A percentile compares a stretch with the other conserved stretches of the same genome.
Evolutionary conservation across 768 basidiomycete species (phyloP).

Genomic region (Mycena haematopus): DNA sequence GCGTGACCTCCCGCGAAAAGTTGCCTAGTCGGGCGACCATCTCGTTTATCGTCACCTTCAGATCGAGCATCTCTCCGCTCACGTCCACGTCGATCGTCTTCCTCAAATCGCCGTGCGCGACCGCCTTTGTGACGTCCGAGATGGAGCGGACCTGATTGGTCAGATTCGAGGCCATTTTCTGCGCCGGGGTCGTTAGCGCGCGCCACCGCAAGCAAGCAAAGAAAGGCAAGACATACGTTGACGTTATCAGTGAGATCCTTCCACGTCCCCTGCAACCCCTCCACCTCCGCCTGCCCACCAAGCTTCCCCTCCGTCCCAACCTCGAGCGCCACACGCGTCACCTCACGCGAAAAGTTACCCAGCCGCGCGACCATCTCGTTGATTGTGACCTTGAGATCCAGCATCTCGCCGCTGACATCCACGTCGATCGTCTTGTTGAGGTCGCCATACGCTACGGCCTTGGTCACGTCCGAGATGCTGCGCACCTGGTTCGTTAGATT

Average conservation of each 20-base stretch:
- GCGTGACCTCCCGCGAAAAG: slow-evolving; percentile 28
- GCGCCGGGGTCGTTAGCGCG: not conserved
- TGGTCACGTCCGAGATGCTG: slow-evolving; percentile 28
- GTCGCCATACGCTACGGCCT: slow-evolving; percentile 28
- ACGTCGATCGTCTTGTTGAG: slow-evolving; percentile 22
- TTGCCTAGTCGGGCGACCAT: slow-evolving; percentile 26
- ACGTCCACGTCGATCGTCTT: slow-evolving; percentile 94
- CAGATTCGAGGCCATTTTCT: slow-evolving; percentile 76
- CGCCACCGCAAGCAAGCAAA: not conserved
- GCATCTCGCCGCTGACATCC: slow-evolving; percentile 28
- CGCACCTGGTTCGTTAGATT: slow-evolving; percentile 39
- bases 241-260: slow-evolving; percentile 82
- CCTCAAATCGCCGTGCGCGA: slow-evolving; percentile 87
- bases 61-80: slow-evolving; percentile 86
- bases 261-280: slow-evolving; percentile 93
- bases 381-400: slow-evolving; percentile 29
- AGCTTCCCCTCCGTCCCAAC: slow-evolving; percentile 88
- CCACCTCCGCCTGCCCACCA: slow-evolving; percentile 84
- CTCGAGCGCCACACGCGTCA: slow-evolving; percentile 84
- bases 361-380: slow-evolving; percentile 43
- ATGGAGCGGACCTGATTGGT: slow-evolving; percentile 89
- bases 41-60: slow-evolving; percentile 46
- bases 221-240: slow-evolving; percentile 45
- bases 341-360: slow-evolving; percentile 89
- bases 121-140: slow-evolving; percentile 92